phyloP scores from a whole-genome alignment of 1,139 yeast genomes.

The Protomyces arabidopsidicola region DNA sequence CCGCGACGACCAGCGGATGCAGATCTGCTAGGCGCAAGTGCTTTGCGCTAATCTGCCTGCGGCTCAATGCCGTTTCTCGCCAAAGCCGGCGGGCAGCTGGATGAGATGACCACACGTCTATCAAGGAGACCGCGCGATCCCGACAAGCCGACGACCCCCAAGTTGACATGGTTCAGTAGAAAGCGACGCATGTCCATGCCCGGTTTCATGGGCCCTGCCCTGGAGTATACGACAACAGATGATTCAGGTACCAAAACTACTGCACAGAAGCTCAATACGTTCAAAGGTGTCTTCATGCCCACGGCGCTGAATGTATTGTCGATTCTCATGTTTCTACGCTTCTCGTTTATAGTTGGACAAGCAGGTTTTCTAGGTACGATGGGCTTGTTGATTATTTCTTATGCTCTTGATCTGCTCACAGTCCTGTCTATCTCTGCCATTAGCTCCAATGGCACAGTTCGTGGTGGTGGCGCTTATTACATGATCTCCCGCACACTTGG shows the following conservation, averaged over 20 bases:
- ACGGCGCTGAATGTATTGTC: constrained; percentile 71
- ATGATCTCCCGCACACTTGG: constrained; percentile 76
- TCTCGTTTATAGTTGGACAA: constrained; percentile 75
- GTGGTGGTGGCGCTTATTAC: constrained; percentile 81
- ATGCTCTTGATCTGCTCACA: constrained; percentile 61
- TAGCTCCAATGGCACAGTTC: constrained; percentile 76
- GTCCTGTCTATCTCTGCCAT: constrained; percentile 72
- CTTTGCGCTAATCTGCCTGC: background rate
- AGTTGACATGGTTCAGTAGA: constrained; percentile 2
- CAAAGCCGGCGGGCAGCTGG: constrained; percentile 23
- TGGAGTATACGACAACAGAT: constrained; percentile 20
- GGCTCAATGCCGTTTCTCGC: constrained; percentile 6
- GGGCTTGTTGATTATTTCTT: constrained; percentile 49
- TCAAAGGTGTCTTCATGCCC: constrained; percentile 74
- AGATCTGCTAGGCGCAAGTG: too few species aligned
- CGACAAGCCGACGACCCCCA: constrained; percentile 5
- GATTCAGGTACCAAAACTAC: background rate
- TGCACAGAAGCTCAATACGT: constrained; percentile 56
- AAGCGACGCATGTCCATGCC: constrained; percentile 1
- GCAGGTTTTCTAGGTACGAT: constrained; percentile 64
- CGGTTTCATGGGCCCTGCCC: constrained; percentile 2
- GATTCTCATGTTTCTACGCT: constrained; percentile 71
- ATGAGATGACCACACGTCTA: constrained; percentile 17
- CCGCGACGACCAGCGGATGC: background rate
- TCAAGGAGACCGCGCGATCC: constrained; percentile 14